Percentiles rank a stretch among this genome's conserved stretches.
Evolutionary conservation across 192 early-diverging fungal genomes (phyloP).

Genomic region (Podila verticillata): DNA sequence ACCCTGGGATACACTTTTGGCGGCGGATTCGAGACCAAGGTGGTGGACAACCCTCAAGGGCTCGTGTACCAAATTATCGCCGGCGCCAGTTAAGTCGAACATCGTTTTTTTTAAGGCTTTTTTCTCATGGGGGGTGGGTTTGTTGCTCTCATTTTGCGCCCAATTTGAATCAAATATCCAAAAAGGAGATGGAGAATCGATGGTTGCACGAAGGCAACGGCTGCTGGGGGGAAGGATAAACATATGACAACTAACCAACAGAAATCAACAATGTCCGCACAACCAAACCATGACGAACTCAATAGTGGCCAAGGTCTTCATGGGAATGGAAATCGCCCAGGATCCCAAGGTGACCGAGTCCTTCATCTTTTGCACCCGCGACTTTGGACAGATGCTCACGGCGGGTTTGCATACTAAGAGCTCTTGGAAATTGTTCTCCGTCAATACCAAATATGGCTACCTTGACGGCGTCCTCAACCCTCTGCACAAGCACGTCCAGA

Average conservation of each 20-base stretch:
- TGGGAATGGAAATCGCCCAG: conserved; percentile 36
- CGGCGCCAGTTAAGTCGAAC: conserved; percentile 32
- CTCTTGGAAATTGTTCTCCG: conserved; percentile 4
- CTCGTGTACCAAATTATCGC: conserved; percentile 44
- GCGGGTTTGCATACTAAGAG: neutral
- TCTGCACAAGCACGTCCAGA: conserved; percentile 17
- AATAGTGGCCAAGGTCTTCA: conserved; percentile 35
- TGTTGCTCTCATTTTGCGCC: neutral
- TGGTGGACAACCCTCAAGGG: conserved; percentile 1
- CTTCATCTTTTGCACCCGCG: conserved; percentile 25
- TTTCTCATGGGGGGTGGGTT: no score
- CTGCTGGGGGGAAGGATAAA: no score
- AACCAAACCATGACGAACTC: neutral
- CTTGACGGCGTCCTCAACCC: conserved; percentile 18
- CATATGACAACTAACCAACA: no score
- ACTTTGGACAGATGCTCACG: conserved; percentile 24
- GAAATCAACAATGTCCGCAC: neutral
- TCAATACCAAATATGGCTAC: neutral
- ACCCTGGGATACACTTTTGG: conserved; percentile 20
- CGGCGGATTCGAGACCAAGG: conserved; percentile 21
- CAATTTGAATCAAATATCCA: neutral
- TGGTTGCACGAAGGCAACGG: no score
- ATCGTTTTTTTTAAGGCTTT: no score
- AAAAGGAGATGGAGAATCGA: no score
- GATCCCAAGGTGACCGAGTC: conserved; percentile 18